phyloP scores from a whole-genome alignment of 1,139 yeast genomes.

The Sugiyamaella pinicola region DNA sequence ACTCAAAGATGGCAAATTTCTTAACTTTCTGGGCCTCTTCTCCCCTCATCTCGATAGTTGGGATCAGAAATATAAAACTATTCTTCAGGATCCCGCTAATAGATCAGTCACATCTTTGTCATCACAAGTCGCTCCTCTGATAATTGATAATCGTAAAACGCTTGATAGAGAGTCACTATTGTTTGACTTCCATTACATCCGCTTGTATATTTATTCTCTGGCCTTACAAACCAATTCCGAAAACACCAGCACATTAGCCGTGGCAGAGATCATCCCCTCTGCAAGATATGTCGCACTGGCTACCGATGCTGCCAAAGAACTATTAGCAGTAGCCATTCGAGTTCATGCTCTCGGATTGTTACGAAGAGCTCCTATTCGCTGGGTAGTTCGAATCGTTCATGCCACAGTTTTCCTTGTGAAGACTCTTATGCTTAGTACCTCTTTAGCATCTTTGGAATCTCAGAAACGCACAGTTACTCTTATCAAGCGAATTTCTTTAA shows the following conservation, averaged over 20 bases:
- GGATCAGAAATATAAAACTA: slow-evolving; percentile 62
- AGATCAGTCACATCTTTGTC: slow-evolving; percentile 2
- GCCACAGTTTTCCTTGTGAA: slow-evolving; percentile 90
- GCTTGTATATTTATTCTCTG: slow-evolving; percentile 77
- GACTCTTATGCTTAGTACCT: slow-evolving; percentile 53
- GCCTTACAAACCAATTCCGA: slow-evolving; percentile 50
- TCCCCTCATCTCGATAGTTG: slow-evolving; percentile 79
- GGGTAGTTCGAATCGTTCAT: slow-evolving; percentile 87
- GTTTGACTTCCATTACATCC: slow-evolving; percentile 82
- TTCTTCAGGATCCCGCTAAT: slow-evolving; percentile 49
- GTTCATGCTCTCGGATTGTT: slow-evolving; percentile 64
- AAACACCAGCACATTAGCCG: slow-evolving; percentile 31
- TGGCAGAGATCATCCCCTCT: slow-evolving; percentile 72
- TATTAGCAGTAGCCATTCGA: slow-evolving; percentile 69
- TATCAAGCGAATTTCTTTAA: slow-evolving; percentile 72
- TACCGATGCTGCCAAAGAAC: slow-evolving; percentile 79
- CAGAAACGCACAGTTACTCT: slow-evolving; percentile 66
- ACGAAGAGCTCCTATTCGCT: slow-evolving; percentile 82
- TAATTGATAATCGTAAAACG: slow-evolving; percentile 42
- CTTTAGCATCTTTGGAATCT: slow-evolving; percentile 48
- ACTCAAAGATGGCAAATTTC: slow-evolving; percentile 56
- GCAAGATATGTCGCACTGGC: slow-evolving; percentile 83
- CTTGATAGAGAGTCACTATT: slow-evolving; percentile 71
- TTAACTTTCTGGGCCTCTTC: slow-evolving; percentile 70
- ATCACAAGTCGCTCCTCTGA: slow-evolving; percentile 35